Evolutionary conservation across 345 rosid species (phyloP).

Genomic region (Citrus inodora): DNA sequence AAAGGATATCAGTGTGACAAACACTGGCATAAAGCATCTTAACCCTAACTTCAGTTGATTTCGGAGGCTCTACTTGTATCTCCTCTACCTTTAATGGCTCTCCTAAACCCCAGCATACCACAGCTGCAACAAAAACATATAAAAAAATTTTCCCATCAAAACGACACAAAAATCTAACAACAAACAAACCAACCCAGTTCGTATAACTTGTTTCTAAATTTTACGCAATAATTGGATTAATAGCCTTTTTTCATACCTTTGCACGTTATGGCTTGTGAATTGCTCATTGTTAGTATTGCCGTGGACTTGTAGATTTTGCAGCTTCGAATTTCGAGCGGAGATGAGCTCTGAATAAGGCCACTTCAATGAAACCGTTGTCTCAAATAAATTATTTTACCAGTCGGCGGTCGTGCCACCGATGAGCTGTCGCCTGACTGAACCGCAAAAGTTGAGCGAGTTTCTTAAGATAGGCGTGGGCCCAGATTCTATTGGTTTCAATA

Average conservation of each 20-base stretch:
- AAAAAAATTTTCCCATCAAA: background rate
- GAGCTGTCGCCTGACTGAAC: too few relatives aligned
- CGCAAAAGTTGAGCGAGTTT: too few relatives aligned
- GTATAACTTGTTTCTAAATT: background rate
- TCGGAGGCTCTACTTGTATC: constrained; percentile 33
- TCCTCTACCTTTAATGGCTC: background rate
- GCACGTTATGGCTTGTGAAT: background rate
- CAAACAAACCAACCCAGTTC: background rate
- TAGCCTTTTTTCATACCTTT: background rate
- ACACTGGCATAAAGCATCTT: constrained; percentile 59
- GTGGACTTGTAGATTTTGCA: too few relatives aligned
- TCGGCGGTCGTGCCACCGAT: too few relatives aligned
- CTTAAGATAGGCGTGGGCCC: too few relatives aligned
- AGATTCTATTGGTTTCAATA: too few relatives aligned
- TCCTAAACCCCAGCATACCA: background rate
- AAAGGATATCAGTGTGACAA: constrained; percentile 54
- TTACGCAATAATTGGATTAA: too few relatives aligned
- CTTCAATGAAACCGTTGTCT: too few relatives aligned
- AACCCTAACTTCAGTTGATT: constrained; percentile 54
- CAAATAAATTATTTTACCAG: too few relatives aligned
- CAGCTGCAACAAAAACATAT: background rate
- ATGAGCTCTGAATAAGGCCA: too few relatives aligned
- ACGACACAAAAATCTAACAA: background rate
- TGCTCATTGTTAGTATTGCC: background rate
- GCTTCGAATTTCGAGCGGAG: too few relatives aligned